Evolutionary conservation across 1,284 basidiomycete species (phyloP).

Genomic region (Sporisorium reilianum): DNA sequence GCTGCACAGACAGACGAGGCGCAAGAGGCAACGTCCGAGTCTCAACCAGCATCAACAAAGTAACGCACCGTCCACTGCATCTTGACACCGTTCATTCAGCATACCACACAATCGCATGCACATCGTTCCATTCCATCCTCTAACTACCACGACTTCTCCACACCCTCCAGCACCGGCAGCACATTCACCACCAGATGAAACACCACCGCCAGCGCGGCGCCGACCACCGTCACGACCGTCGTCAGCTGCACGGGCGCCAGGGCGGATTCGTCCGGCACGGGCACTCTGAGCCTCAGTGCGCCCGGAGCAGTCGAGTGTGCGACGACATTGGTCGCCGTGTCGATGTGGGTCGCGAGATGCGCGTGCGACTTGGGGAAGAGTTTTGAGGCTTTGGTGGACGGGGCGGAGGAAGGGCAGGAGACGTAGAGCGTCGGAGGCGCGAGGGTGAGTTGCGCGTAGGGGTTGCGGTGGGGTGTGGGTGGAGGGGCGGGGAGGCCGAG

Average conservation of each 20-base stretch:
- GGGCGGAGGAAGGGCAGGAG: slow-evolving; percentile 7
- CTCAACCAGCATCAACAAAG: not conserved
- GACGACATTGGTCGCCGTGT: not conserved
- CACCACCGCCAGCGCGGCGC: not conserved
- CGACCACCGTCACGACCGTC: slow-evolving; percentile 12
- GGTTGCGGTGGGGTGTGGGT: not conserved
- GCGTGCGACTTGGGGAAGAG: slow-evolving; percentile 23
- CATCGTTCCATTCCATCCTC: no score
- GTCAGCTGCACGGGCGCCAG: slow-evolving; percentile 15
- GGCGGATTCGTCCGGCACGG: not conserved
- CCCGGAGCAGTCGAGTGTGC: not conserved
- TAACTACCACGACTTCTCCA: slow-evolving; percentile 10
- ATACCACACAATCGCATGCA: not conserved
- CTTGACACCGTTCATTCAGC: not conserved
- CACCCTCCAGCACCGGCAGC: slow-evolving; percentile 11
- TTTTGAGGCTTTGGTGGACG: not conserved
- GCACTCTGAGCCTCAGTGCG: not conserved
- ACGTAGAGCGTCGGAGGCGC: slow-evolving; percentile 15
- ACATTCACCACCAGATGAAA: slow-evolving; percentile 11
- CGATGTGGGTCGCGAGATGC: slow-evolving; percentile 4
- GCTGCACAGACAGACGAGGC: not conserved
- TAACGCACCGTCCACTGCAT: not conserved
- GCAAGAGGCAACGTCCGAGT: not conserved
- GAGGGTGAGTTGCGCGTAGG: not conserved
- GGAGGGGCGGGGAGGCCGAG: not conserved